phyloP scores from a whole-genome alignment of 2,329 filamentous ascomycete species.

The Pseudogymnoascus sp. region DNA sequence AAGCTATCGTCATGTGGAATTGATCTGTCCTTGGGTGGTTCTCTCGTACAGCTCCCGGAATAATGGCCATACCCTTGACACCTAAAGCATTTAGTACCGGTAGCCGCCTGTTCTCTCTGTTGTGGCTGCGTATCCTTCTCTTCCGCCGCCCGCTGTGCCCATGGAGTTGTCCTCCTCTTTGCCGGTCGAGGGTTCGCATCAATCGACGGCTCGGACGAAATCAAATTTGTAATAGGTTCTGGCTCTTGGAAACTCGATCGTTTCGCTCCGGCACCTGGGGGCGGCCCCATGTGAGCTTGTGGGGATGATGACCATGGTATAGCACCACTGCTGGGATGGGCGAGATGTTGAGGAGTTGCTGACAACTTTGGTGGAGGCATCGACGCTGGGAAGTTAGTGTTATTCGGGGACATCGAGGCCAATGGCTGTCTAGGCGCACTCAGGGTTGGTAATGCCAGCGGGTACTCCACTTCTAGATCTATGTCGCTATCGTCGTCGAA shows the following conservation, averaged over 20 bases:
- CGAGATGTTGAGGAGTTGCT: neutral
- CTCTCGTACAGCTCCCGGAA: neutral
- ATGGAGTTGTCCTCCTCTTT: conserved; percentile 32
- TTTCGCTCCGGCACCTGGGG: conserved; percentile 16
- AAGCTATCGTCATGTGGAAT: neutral
- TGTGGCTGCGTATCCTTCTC: conserved; percentile 17
- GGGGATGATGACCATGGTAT: conserved; percentile 39
- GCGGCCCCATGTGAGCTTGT: conserved; percentile 35
- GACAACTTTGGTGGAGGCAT: neutral
- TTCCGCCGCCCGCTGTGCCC: conserved; percentile 26
- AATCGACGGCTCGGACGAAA: conserved; percentile 9
- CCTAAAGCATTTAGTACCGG: neutral
- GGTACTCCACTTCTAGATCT: conserved; percentile 60
- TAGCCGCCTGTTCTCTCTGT: neutral
- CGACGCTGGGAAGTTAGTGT: conserved; percentile 12
- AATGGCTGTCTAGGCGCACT: neutral
- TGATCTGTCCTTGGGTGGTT: neutral
- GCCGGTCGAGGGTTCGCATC: conserved; percentile 26
- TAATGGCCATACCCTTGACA: neutral
- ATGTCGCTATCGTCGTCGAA: conserved; percentile 79
- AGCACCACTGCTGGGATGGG: conserved; percentile 22
- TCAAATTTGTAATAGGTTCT: conserved; percentile 10
- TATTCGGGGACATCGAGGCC: neutral
- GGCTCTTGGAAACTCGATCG: conserved; percentile 10
- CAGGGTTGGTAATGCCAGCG: conserved; percentile 29